phyloP scores from a whole-genome alignment of 1,284 basidiomycete species.

The Rhodotorula glutinis region DNA sequence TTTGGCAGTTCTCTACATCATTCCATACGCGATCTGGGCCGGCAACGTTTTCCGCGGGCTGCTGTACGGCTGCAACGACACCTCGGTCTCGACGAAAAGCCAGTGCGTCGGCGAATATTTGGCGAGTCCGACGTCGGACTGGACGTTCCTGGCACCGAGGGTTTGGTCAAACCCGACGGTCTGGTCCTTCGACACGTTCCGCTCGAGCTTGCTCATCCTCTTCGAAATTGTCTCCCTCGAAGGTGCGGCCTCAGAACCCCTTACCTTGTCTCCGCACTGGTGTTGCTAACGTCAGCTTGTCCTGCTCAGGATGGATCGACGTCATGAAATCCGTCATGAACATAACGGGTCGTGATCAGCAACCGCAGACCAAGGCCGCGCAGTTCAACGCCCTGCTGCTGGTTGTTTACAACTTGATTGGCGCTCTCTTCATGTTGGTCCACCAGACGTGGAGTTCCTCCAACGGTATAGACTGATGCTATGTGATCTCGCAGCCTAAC shows the following conservation, averaged over 20 bases:
- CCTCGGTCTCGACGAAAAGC: slow-evolving; percentile 55
- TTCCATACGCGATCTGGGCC: slow-evolving; percentile 97
- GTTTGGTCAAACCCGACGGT: slow-evolving; percentile 86
- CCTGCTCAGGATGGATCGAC: slow-evolving; percentile 73
- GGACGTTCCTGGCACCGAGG: slow-evolving; percentile 69
- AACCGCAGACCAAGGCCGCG: slow-evolving; percentile 68
- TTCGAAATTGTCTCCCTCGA: slow-evolving; percentile 95
- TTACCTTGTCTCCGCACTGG: not conserved
- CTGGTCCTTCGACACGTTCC: slow-evolving; percentile 90
- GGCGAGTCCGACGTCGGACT: slow-evolving; percentile 54
- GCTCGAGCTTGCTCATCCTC: slow-evolving; percentile 78
- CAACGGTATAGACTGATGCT: not conserved
- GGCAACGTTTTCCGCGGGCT: slow-evolving; percentile 87
- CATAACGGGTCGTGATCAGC: slow-evolving; percentile 66
- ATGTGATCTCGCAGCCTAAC: slow-evolving; percentile 20
- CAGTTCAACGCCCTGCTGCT: slow-evolving; percentile 88
- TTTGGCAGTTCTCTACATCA: slow-evolving; percentile 87
- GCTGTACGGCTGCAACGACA: slow-evolving; percentile 83
- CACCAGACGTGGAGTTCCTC: no score
- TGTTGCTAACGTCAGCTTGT: no score
- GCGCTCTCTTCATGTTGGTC: slow-evolving; percentile 76
- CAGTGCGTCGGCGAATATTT: slow-evolving; percentile 76
- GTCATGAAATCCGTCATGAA: slow-evolving; percentile 81
- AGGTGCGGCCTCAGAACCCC: slow-evolving; percentile 13
- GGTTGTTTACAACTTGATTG: slow-evolving; percentile 86